Conservation (phyloP, 1,139 yeast species). For the Nakaseomyces delphensis region DNA sequence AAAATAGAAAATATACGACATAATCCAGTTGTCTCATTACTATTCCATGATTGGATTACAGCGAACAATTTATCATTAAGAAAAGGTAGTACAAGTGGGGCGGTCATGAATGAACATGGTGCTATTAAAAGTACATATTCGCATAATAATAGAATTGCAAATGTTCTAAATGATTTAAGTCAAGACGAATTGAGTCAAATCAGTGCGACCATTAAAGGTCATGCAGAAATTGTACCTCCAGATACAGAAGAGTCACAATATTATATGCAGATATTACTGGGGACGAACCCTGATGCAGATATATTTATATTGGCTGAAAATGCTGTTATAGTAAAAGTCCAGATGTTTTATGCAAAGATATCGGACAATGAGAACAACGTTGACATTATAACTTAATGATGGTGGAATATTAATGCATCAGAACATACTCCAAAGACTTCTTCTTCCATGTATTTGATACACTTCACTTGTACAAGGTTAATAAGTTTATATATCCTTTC, state of each 20-base stretch:
- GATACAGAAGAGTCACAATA: slow-evolving; percentile 39
- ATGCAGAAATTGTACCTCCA: slow-evolving; percentile 45
- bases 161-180: slow-evolving; percentile 61
- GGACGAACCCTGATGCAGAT: slow-evolving; percentile 58
- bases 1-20: slow-evolving; percentile 57
- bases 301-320: slow-evolving; percentile 56
- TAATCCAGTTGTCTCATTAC: slow-evolving; percentile 72
- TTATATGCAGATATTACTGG: slow-evolving; percentile 49
- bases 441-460: no score
- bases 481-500: no score
- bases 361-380: slow-evolving; percentile 64
- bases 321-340: slow-evolving; percentile 55
- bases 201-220: slow-evolving; percentile 69
- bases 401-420: no score
- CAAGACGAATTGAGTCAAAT: slow-evolving; percentile 67
- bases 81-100: slow-evolving; percentile 16
- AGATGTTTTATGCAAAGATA: slow-evolving; percentile 58
- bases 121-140: slow-evolving; percentile 8
- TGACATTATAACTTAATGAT: background rate
- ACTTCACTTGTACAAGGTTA: no score
- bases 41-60: slow-evolving; percentile 84
- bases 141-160: slow-evolving; percentile 37
- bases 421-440: no score
- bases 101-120: background rate
- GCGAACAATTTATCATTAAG: slow-evolving; percentile 37